Evolutionary conservation across 2,329 filamentous ascomycete species (phyloP), one percentile per base, ranked within the genome.

Genomic region (Sclerotinia glacialis): DNA sequence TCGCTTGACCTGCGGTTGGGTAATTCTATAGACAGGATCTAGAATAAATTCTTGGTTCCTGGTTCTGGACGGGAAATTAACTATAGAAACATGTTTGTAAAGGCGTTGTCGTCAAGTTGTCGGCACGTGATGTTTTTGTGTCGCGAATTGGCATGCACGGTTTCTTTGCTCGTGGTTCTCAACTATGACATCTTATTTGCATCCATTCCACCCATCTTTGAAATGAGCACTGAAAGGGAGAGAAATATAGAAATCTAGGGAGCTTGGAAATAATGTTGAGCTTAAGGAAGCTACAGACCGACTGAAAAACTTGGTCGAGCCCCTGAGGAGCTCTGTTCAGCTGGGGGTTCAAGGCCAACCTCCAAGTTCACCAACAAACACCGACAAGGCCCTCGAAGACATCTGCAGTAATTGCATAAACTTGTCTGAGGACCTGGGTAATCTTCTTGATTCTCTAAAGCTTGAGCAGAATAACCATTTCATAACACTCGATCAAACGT

Each of bases 371-470:
- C 28, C 40, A 34, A 23, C 26, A 11, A 14, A 47, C 6, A 26
- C 40, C 11, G 26, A 47, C 7, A 26, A 8, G 3, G 42, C 40
- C 12, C 9, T 60, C n/a, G 9, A 40, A 37, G 5, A n/a, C n/a
- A 52, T 62, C 7, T 52, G 31, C 28, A 52, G 28, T 9, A 52
- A 49, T n/a, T 49, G 59, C 5, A 52, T 62, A 21, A 18, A 59
- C 14, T 59, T 59, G 11, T 46, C 16, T 2, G 6, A 46, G 55
- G 40, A 59, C 14, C 55, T 31, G 12, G 26, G 21, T 3, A 31
- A 2, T 59, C 40, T 59, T 44, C 55, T 46, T 31, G 23, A 18
- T 11, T 46, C 40, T 11, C 28, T 59, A n/a, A 46, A 59, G 23
- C 21, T 31, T 0, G 31, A 54, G 28, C 26, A 31, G 8, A 28